Evolutionary conservation across 1,284 basidiomycete genomes (phyloP), one percentile per base, ranked within the genome.

Genomic region (Coniophora puteana): DNA sequence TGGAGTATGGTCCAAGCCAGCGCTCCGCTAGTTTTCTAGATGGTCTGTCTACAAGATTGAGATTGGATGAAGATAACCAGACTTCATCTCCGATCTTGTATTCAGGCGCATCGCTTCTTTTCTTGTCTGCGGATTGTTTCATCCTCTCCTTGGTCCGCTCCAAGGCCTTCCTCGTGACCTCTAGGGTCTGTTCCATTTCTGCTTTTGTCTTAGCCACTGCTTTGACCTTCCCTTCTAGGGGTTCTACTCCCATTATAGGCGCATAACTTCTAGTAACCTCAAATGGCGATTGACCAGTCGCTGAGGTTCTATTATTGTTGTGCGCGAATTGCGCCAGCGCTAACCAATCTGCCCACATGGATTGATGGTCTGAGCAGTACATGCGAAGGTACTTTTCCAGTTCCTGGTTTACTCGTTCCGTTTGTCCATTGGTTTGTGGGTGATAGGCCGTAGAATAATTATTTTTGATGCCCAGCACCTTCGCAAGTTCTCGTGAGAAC

Each of bases 381-480:
- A 56, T 46, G 4, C 52, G 50, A 20, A 68, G 49, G 47, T 61
- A 65, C 26, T 60, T 56, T 48, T 71, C 65, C 0, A 73, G 33
- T 0, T 47, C 51, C 45, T 71, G 67, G 47, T 74, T 74, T 13
- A 60, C 50, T 0, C 52, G 41, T 51, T 76, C 67, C 1, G 66
- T 69, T 36, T 72, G 67, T 1, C 73, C 12, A 14, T 44, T 22
- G 12, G 14, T 27, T 20, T 44, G 18, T 1, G 35, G 43, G 13
- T 44, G 46, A 13, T 48, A 48, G 0, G 58, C 58, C 0, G 50
- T 48, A 16, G 53, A 50, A 26, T 45, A 47, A 27, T 51, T 45
- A 18, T 47, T 18, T 8, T 51, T 31, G 12, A 58, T 54, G 6
- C 48, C 24, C 2, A 59, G 25, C 12, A 45, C 38, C 18, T 43